Percentiles rank a stretch among this genome's conserved stretches.
Conservation (phyloP, 1,139 yeast species). For the Taphrina betulina region DNA sequence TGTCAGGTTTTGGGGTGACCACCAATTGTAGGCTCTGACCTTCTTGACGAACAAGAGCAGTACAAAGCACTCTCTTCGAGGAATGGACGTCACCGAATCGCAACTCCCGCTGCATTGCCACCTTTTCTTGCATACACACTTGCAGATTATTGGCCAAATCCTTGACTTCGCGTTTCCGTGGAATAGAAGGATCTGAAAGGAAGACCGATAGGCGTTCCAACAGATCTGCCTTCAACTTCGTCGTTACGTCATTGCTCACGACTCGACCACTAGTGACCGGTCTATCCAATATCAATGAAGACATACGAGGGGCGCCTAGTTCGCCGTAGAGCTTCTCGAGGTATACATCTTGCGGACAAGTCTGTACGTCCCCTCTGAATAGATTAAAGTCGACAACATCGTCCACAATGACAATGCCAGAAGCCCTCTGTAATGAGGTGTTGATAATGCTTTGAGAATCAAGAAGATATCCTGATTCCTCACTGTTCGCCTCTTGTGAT, state of each 20-base stretch:
- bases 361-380: slow-evolving; percentile 43
- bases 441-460: slow-evolving; percentile 10
- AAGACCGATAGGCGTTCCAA: slow-evolving; percentile 44
- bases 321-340: slow-evolving; percentile 44
- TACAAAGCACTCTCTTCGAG: slow-evolving; percentile 32
- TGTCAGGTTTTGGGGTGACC: slow-evolving; percentile 41
- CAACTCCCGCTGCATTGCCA: slow-evolving; percentile 30
- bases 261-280: slow-evolving; percentile 34
- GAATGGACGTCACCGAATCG: slow-evolving; percentile 21
- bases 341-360: slow-evolving; percentile 45
- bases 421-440: slow-evolving; percentile 36
- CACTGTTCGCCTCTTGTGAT: slow-evolving; percentile 37
- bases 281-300: slow-evolving; percentile 37
- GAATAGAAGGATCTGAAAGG: slow-evolving; percentile 40
- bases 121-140: slow-evolving; percentile 17
- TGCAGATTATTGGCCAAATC: slow-evolving; percentile 11
- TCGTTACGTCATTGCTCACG: slow-evolving; percentile 33
- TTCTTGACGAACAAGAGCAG: slow-evolving; percentile 33
- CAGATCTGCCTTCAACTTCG: slow-evolving; percentile 39
- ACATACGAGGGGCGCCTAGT: slow-evolving; percentile 38
- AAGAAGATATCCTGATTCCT: slow-evolving; percentile 40
- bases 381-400: slow-evolving; percentile 46
- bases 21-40: slow-evolving; percentile 34
- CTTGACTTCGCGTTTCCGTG: slow-evolving; percentile 7
- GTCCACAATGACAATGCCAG: slow-evolving; percentile 46